Evolutionary conservation across 75 land plant genomes (phyloP).

Genomic region (Sequoia sempervirens): DNA sequence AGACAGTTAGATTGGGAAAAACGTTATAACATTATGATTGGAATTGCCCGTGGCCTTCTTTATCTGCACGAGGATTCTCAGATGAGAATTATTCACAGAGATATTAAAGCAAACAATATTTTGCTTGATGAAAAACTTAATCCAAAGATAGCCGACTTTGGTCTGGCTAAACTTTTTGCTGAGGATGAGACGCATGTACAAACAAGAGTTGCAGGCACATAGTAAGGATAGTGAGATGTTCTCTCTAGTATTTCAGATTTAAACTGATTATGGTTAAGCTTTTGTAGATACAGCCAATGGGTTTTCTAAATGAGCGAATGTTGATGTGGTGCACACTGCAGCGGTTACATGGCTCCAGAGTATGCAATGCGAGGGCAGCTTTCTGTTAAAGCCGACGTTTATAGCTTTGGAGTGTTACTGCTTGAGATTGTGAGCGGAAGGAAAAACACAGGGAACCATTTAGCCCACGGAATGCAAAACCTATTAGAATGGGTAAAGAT

Average conservation of each 20-base stretch:
- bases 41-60: conserved; percentile 30
- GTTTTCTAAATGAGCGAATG: neutral
- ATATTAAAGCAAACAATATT: conserved; percentile 41
- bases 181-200: conserved; percentile 15
- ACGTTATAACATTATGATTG: conserved; percentile 30
- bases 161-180: conserved; percentile 25
- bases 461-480: neutral
- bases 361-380: conserved; percentile 12
- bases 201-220: conserved; percentile 21
- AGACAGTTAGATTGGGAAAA: conserved; percentile 14
- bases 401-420: conserved; percentile 11
- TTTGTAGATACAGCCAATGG: neutral
- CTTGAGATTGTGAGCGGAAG: conserved; percentile 13
- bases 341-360: conserved; percentile 15
- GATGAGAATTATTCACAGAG: conserved; percentile 34
- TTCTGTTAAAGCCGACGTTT: conserved; percentile 6
- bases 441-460: neutral
- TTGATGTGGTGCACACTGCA: neutral
- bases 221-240: neutral
- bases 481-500: neutral
- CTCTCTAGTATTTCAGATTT: neutral
- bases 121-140: conserved; percentile 24
- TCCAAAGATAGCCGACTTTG: conserved; percentile 31
- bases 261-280: neutral
- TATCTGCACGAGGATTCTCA: conserved; percentile 32